Percentiles rank a stretch among this genome's conserved stretches.
Conservation (phyloP, 2,329 filamentous ascomycete genomes). For the Aspergillus flavus region DNA sequence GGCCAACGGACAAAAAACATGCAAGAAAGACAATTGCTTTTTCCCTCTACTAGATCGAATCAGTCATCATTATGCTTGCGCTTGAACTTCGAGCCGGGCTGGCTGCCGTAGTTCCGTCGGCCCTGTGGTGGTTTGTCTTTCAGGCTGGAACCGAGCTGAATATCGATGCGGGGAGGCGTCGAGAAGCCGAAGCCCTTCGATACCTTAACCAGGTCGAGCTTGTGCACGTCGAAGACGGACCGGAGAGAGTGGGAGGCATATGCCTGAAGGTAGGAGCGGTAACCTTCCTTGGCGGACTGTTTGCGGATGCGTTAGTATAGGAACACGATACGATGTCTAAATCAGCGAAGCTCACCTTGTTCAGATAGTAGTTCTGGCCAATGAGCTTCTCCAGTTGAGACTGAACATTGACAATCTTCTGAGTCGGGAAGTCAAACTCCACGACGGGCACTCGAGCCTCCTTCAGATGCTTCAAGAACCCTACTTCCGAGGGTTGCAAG, state of each 20-base stretch:
- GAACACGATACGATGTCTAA: neutral
- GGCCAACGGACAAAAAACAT: constrained; percentile 16
- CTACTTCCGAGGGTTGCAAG: constrained; percentile 86
- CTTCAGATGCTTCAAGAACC: constrained; percentile 89
- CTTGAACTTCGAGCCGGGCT: constrained; percentile 64
- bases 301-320: neutral
- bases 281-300: constrained; percentile 69
- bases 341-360: constrained; percentile 62
- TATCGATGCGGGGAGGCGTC: constrained; percentile 76
- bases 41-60: constrained; percentile 9
- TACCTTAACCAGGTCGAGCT: constrained; percentile 79
- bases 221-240: constrained; percentile 82
- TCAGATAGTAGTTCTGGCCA: constrained; percentile 92
- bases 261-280: constrained; percentile 89
- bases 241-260: constrained; percentile 85
- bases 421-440: constrained; percentile 91
- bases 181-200: constrained; percentile 82
- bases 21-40: constrained; percentile 10
- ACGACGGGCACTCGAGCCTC: constrained; percentile 89
- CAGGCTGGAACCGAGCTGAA: constrained; percentile 76
- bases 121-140: constrained; percentile 63
- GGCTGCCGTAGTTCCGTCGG: constrained; percentile 74
- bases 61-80: constrained; percentile 45
- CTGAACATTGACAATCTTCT: constrained; percentile 89
- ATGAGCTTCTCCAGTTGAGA: constrained; percentile 93